Evolutionary conservation across 164 flowering plant genomes (phyloP).

Genomic region (Pachysandra terminalis): DNA sequence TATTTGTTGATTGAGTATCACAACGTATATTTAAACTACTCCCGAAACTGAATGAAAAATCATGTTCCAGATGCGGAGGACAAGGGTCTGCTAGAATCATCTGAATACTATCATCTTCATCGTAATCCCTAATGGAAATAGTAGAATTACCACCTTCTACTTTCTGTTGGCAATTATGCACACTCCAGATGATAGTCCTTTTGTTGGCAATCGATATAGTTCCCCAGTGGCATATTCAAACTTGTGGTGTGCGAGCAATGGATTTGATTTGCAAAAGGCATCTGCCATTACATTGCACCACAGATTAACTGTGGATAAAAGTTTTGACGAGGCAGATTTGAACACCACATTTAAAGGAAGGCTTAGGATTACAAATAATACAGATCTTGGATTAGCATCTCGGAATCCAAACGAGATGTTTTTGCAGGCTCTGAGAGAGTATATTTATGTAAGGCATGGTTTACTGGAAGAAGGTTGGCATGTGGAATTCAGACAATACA

Average conservation of each 20-base stretch:
- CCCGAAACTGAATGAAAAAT: conserved; percentile 40
- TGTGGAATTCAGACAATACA: conserved; percentile 45
- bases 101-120: conserved; percentile 47
- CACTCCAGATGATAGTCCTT: conserved; percentile 33
- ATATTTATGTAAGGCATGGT: conserved; percentile 51
- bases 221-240: conserved; percentile 29
- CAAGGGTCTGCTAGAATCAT: conserved; percentile 53
- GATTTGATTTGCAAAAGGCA: conserved; percentile 35
- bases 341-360: conserved; percentile 25
- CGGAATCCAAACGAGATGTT: conserved; percentile 33
- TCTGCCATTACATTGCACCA: conserved; percentile 24
- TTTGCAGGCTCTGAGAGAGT: conserved; percentile 51
- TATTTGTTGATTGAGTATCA: conserved; percentile 17
- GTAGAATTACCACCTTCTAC: conserved; percentile 15
- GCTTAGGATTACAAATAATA: conserved; percentile 29
- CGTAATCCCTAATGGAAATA: conserved; percentile 21
- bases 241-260: conserved; percentile 31
- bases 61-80: conserved; percentile 47
- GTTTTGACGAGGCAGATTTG: conserved; percentile 30
- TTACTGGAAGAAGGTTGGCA: conserved; percentile 65
- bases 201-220: conserved; percentile 34
- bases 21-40: conserved; percentile 18
- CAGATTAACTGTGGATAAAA: conserved; percentile 20
- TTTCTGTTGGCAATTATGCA: conserved; percentile 23
- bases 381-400: conserved; percentile 23